Evolutionary conservation across 805 yeast species (phyloP), one percentile per base, ranked within the genome.

Genomic region (Saccharomycopsis sp.): DNA sequence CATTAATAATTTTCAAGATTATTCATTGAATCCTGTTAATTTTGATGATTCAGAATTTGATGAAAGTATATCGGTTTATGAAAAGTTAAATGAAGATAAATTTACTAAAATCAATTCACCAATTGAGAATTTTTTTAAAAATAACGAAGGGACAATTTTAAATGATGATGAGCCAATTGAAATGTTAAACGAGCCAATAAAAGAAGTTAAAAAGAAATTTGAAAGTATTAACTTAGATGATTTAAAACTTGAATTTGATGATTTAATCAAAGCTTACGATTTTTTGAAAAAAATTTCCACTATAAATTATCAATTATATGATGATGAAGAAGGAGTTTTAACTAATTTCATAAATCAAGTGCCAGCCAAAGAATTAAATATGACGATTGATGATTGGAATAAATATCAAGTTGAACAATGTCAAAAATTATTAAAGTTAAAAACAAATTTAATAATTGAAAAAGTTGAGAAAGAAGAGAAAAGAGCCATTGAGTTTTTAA

Each of bases 311-410:
- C 59, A 65, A 31, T 57, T 78, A 14, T 66, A 70, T 47, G 74
- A 78, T 46, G 94, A 82, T 52, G 54, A 63, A 31, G 84, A 78
- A 43, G 87, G 89, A 1, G 69, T 70, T 21, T 57, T 82, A 18
- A 72, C 83, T 0, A 64, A 64, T 37, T 81, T 81, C 51, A 73
- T 80, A 5, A 66, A 76, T 1, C 74, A 74, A 32, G 75, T 82
- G 74, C 88, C 89, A 0, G 74, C 70, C 23, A 71, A 70, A 20
- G 87, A 82, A 52, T 63, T 82, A 49, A 64, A 71, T 10, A 74
- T 79, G 79, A 72, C 81, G 0, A 70, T 85, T n/a, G 65, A 67
- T 36, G 72, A 80, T 44, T 86, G 94, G 94, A 58, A 82, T 17
- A 52, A 53, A 23, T 63, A 67, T 48, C 69, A 70, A 50, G 81